phyloP scores from a whole-genome alignment of 2,329 filamentous ascomycete species.

The Fusarium sp. region DNA sequence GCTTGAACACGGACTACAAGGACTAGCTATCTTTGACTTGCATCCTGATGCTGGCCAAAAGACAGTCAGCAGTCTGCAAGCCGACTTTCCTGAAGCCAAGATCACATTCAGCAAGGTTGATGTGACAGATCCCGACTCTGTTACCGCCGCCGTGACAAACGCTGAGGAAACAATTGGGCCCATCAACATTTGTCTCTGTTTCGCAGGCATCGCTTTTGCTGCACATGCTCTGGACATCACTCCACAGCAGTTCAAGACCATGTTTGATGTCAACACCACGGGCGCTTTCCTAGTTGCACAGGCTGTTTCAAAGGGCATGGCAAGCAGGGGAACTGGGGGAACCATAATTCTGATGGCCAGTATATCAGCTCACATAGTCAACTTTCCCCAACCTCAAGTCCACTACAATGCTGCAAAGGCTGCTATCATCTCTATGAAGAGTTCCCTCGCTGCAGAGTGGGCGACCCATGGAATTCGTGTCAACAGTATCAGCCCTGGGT shows the following conservation, averaged over 20 bases:
- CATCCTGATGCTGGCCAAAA: conserved; percentile 8
- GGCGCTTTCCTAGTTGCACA: conserved; percentile 79
- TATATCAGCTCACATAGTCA: conserved; percentile 76
- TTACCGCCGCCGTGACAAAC: not conserved
- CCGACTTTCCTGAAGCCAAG: conserved; percentile 6
- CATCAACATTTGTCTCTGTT: conserved; percentile 17
- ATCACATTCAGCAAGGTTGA: conserved; percentile 14
- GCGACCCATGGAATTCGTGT: conserved; percentile 17
- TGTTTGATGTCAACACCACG: conserved; percentile 79
- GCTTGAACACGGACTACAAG: conserved; percentile 16
- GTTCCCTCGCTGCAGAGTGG: conserved; percentile 22
- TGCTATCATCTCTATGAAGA: conserved; percentile 17
- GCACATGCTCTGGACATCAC: conserved; percentile 71
- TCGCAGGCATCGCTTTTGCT: conserved; percentile 47
- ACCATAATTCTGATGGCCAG: conserved; percentile 75
- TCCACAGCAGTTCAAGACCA: conserved; percentile 70
- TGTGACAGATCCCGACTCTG: conserved; percentile 7
- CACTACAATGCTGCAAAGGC: conserved; percentile 72
- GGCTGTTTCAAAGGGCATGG: conserved; percentile 61
- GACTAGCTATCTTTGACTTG: conserved; percentile 19
- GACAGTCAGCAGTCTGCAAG: not conserved
- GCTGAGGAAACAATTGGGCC: conserved; percentile 5
- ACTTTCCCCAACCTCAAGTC: conserved; percentile 78
- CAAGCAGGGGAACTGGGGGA: conserved; percentile 63
- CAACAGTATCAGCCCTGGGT: conserved; percentile 24